Evolutionary conservation across 495 filamentous ascomycete species (phyloP).

Genomic region (Hyaloscypha bicolor): DNA sequence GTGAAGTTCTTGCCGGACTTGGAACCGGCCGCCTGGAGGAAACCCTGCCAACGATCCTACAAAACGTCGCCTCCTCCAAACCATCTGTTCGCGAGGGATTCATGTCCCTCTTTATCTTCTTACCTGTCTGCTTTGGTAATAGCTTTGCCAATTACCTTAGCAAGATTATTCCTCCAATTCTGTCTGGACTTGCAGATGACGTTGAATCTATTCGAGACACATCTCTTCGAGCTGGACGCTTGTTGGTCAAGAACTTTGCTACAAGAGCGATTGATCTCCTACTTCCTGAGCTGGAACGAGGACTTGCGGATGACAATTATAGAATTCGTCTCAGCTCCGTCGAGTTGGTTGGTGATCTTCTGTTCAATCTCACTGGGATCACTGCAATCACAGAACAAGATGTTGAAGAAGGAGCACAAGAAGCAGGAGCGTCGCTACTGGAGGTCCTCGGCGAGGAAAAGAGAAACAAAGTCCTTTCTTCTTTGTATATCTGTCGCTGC

Average conservation of each 20-base stretch:
- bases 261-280: conserved; percentile 91
- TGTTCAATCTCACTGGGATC: conserved; percentile 98
- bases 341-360: conserved; percentile 91
- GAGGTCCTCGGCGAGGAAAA: conserved; percentile 95
- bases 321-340: conserved; percentile 97
- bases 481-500: conserved; percentile 95
- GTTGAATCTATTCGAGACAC: conserved; percentile 94
- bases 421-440: conserved; percentile 86
- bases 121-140: conserved; percentile 98
- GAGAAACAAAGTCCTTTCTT: conserved; percentile 91
- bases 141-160: conserved; percentile 95
- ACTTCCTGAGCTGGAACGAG: conserved; percentile 91
- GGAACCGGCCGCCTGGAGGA: conserved; percentile 92
- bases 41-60: conserved; percentile 92
- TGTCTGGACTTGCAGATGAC: conserved; percentile 93
- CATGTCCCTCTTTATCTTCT: conserved; percentile 99
- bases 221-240: conserved; percentile 84
- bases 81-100: conserved; percentile 92
- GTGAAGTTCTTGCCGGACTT: conserved; percentile 92
- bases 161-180: conserved; percentile 94
- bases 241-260: conserved; percentile 97
- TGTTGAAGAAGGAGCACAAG: conserved; percentile 74
- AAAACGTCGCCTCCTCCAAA: conserved; percentile 93
- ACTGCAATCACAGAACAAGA: conserved; percentile 81
- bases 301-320: conserved; percentile 92